A percentile compares a stretch with the other conserved stretches of the same genome.
phyloP scores from a whole-genome alignment of 2,329 filamentous ascomycete species.

The Xylaria hypoxylon region DNA sequence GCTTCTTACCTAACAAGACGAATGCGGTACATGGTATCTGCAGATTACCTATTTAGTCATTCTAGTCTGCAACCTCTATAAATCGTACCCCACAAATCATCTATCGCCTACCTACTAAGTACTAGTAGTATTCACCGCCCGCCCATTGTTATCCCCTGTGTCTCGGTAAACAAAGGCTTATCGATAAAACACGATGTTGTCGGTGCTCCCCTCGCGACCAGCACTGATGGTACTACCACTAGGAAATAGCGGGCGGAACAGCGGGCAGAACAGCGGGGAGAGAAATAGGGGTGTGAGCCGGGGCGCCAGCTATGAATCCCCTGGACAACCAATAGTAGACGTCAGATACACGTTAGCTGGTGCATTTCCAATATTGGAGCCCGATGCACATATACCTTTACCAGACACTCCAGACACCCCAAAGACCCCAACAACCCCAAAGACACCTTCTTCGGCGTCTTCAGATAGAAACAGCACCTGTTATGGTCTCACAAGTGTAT shows the following conservation, averaged over 20 bases:
- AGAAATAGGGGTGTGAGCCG: conserved; percentile 45
- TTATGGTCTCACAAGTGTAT: conserved; percentile 43
- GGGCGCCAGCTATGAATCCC: conserved; percentile 39
- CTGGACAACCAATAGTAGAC: conserved; percentile 48
- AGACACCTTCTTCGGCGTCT: conserved; percentile 28
- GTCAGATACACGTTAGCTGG: conserved; percentile 44
- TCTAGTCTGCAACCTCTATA: conserved; percentile 30
- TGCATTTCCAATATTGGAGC: conserved; percentile 45
- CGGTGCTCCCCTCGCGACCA: conserved; percentile 24
- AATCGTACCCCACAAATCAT: conserved; percentile 23
- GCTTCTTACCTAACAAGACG: background rate
- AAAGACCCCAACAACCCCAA: background rate
- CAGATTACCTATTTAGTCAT: conserved; percentile 17
- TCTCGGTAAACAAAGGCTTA: conserved; percentile 24
- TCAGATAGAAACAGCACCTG: conserved; percentile 33
- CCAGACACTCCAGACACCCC: conserved; percentile 33
- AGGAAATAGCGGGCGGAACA: conserved; percentile 7
- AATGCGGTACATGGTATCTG: conserved; percentile 1
- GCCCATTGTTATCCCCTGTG: background rate
- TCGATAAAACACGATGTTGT: conserved; percentile 37
- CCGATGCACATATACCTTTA: conserved; percentile 41
- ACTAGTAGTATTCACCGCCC: background rate
- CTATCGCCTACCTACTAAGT: background rate
- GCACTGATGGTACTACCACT: conserved; percentile 13
- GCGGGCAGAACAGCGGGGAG: conserved; percentile 35